phyloP scores from a whole-genome alignment of 163 green algal species.

The Scenedesmus sp. region DNA sequence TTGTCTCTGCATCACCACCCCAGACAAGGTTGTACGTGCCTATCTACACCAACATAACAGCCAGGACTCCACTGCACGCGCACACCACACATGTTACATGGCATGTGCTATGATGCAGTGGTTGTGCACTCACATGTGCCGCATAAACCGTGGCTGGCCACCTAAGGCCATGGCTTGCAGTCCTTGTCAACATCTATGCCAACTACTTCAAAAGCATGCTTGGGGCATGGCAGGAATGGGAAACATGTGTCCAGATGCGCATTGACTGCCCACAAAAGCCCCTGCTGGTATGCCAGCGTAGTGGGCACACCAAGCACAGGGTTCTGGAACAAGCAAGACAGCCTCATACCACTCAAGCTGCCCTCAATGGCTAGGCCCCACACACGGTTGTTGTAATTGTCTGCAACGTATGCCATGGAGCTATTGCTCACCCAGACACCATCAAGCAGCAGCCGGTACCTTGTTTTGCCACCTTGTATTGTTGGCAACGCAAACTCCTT shows the following conservation, averaged over 20 bases:
- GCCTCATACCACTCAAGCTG: too few relatives aligned
- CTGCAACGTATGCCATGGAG: constrained; percentile 15
- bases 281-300: not conserved
- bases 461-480: not conserved
- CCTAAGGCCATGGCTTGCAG: not conserved
- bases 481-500: not conserved
- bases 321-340: constrained; percentile 5
- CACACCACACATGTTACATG: too few relatives aligned
- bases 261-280: constrained; percentile 33
- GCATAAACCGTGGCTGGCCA: not conserved
- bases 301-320: constrained; percentile 24
- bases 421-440: not conserved
- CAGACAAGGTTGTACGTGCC: too few relatives aligned
- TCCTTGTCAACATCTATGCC: not conserved
- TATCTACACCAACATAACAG: too few relatives aligned
- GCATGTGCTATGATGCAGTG: too few relatives aligned
- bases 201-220: constrained; percentile 38
- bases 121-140: too few relatives aligned
- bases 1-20: too few relatives aligned
- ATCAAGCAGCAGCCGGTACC: constrained; percentile 32
- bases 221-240: constrained; percentile 45
- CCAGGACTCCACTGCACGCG: too few relatives aligned
- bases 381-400: constrained; percentile 52
- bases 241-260: constrained; percentile 48
- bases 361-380: not conserved